Evolutionary conservation across 164 flowering plant genomes (phyloP), one percentile per base, ranked within the genome.

Genomic region (Taxillus chinensis): DNA sequence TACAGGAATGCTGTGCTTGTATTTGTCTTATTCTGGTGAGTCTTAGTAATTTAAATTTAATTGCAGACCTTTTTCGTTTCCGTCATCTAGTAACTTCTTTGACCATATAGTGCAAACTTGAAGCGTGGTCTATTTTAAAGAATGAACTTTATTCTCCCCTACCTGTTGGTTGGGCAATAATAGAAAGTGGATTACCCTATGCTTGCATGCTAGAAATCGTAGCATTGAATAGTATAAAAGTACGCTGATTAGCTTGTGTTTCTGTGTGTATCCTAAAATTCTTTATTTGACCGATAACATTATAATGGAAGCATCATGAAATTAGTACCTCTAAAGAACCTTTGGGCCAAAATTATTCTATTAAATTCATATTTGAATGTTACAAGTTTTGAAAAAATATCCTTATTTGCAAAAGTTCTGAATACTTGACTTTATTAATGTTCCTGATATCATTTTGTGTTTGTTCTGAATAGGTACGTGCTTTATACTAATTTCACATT

Each of bases 1-100:
- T 87, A 87, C 74, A 75, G 86, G 62, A 87, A 83, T 70, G 95
- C 87, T 0, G 74, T 82, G 9, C 68, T 80, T 64, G 95, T 85
- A 60, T 65, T 87, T 52, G 60, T 87, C 59, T 67, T 83, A 51
- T 87, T 87, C 67, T 87, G 95, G 51, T 48, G 13, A 48, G 51
- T 48, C 13, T 11, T 27, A 27, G 27, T 27, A 27, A 27, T 27
- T 27, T 27, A 27, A 27, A 27, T 27, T 27, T 27, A 27, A 27
- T 0, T 27, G 27, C 27, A 27, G 27, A 27, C 27, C 27, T 27
- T 27, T 27, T 27, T 27, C 27, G 27, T 27, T 27, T 27, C 0
- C 27, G 2, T 27, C 27, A 27, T 27, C 27, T 27, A 27, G 27
- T 27, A 27, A 27, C 27, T 27, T 27, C 27, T 27, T 27, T 48